Conservation (phyloP, 1,139 yeast species). For the Candida labiduridarum region DNA sequence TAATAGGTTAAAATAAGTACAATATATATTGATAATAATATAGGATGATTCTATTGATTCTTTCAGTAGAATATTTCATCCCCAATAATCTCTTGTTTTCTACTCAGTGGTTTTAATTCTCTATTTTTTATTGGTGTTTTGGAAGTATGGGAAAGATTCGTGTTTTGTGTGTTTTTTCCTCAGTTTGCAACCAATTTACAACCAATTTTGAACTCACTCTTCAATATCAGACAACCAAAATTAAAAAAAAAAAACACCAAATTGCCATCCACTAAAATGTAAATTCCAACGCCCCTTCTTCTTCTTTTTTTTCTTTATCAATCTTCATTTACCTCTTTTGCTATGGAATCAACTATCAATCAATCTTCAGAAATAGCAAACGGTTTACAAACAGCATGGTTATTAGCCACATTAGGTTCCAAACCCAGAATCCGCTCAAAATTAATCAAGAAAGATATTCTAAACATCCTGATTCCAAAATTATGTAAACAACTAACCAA, state of each 20-base stretch:
- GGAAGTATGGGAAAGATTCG: too few species aligned
- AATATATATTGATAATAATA: too few species aligned
- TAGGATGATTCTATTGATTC: too few species aligned
- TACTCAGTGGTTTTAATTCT: too few species aligned
- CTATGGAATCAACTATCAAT: constrained; percentile 9
- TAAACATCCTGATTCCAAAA: constrained; percentile 48
- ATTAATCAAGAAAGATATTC: constrained; percentile 37
- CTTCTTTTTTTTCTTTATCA: neutral
- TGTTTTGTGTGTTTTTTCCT: neutral
- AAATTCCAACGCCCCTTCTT: neutral
- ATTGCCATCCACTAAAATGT: neutral
- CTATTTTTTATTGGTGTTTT: too few species aligned
- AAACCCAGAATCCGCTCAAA: constrained; percentile 23
- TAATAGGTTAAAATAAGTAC: too few species aligned
- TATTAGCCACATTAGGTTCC: constrained; percentile 48
- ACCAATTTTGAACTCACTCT: neutral
- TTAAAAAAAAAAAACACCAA: neutral
- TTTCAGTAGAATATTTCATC: too few species aligned
- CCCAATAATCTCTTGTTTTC: too few species aligned
- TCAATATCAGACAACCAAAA: neutral
- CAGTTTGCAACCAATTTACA: constrained; percentile 7
- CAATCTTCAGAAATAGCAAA: constrained; percentile 8
- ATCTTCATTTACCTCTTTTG: neutral
- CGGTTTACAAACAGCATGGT: constrained; percentile 28
- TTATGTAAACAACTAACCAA: constrained; percentile 40